Base-by-base conservation (phyloP, 371 early-diverging fungal species). In the Smittium mucronatum region DNA sequence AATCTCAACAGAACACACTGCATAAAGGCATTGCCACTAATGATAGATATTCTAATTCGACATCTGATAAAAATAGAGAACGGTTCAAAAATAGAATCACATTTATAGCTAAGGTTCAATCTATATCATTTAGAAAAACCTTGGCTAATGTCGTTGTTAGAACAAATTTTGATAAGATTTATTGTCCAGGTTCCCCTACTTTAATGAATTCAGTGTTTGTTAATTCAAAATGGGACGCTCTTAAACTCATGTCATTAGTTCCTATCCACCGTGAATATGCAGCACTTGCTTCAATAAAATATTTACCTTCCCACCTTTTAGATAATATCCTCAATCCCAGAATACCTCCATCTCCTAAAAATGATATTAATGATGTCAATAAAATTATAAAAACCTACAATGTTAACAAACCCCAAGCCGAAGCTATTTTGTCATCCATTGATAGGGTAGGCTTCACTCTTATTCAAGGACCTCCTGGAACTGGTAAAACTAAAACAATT, bases 381-480 rank as follows among this genome's bases (percentile, higher is more conserved):
- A 74, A 79, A 28, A 82, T 82, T 64, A 88, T 88, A 75, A 72
- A 77, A 5, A 80, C 77, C 1, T 90, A 89, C 71, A 78, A 82
- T 28, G 87, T 95, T 26, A 97, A 97, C 75, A 82, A 85, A 59
- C 91, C 95, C 0, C 98, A 97, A 74, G 95, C 95, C 0, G 81
- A 84, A 36, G 94, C 96, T 1, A 89, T 97, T 69, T 73, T 82
- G 2, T 82, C 85, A 25, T 92, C 90, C 0, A 75, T 90, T 26
- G 73, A 84, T 31, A 81, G 81, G 58, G 73, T 80, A 1, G 95
- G 95, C 17, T 93, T 97, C 69, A 87, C 91, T 0, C 78, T 96
- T 25, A 92, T 97, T 76, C 95, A 96, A 76, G 97, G 91, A 17
- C 93, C 94, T 58, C 93, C 95, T 30, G 94, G 93, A 33, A 91